These are phyloP conservation scores for Plasmodium vivax DNA, from an alignment of 169 alveolate species.

Conservation along the genomic window DNA sequence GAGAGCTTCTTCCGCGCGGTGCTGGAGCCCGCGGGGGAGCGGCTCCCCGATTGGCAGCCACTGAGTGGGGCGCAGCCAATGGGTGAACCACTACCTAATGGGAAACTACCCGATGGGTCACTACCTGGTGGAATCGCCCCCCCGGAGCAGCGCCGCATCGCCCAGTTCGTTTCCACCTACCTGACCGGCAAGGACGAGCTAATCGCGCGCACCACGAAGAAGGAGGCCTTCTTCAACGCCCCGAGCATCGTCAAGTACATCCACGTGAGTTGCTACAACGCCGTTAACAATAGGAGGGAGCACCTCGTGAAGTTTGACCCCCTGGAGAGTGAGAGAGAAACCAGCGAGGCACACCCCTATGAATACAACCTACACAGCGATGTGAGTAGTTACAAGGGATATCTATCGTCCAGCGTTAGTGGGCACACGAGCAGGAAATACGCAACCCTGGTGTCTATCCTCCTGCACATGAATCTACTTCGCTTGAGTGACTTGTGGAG, in stretches of 20 bases:
- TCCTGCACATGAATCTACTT: slow-evolving; percentile 36
- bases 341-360: background rate
- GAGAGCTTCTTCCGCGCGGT: background rate
- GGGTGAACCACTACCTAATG: background rate
- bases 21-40: background rate
- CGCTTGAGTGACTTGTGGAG: slow-evolving; percentile 49
- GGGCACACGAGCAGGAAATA: background rate
- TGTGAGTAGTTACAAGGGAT: slow-evolving; percentile 2
- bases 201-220: background rate
- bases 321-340: background rate
- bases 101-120: background rate
- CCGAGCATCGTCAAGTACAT: background rate
- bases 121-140: background rate
- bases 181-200: background rate
- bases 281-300: slow-evolving; percentile 22
- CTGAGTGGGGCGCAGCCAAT: background rate
- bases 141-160: background rate
- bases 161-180: background rate
- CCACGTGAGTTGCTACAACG: slow-evolving; percentile 19
- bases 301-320: slow-evolving; percentile 20
- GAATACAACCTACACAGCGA: slow-evolving; percentile 35
- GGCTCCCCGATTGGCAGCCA: background rate
- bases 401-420: background rate
- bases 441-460: background rate
- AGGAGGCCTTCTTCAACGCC: background rate